These are phyloP conservation scores for Massarina eburnea DNA, from an alignment of 2,329 filamentous ascomycete genomes.

Conservation along the genomic window DNA sequence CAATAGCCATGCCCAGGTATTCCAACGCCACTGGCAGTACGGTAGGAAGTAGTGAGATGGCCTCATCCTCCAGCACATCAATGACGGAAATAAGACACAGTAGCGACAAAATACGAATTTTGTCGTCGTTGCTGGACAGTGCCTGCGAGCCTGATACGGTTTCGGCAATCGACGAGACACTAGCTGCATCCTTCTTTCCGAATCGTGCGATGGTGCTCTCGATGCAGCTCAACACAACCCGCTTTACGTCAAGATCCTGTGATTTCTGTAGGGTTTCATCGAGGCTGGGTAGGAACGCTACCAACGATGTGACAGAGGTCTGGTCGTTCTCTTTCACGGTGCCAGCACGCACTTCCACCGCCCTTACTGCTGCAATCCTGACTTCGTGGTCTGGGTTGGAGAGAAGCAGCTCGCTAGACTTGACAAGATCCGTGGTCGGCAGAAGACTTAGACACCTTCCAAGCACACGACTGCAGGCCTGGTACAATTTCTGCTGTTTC, in stretches of 20 bases:
- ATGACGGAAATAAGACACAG: conserved; percentile 87
- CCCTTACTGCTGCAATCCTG: conserved; percentile 70
- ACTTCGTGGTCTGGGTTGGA: conserved; percentile 71
- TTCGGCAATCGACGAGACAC: conserved; percentile 72
- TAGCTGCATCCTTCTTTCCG: conserved; percentile 83
- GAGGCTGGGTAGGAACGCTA: conserved; percentile 78
- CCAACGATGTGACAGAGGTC: conserved; percentile 67
- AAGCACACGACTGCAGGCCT: conserved; percentile 66
- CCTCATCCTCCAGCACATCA: conserved; percentile 81
- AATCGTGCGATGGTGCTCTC: conserved; percentile 94
- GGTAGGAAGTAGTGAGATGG: conserved; percentile 78
- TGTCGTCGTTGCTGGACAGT: conserved; percentile 71
- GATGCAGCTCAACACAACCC: conserved; percentile 84
- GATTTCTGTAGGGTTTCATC: conserved; percentile 75
- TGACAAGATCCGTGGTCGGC: conserved; percentile 85
- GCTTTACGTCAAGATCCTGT: conserved; percentile 73
- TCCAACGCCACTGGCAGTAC: conserved; percentile 72
- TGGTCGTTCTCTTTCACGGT: conserved; percentile 70
- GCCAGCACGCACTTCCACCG: conserved; percentile 78
- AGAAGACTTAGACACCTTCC: conserved; percentile 80
- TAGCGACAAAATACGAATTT: conserved; percentile 79
- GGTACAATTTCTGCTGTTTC: conserved; percentile 34
- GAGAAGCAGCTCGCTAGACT: conserved; percentile 80
- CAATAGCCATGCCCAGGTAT: conserved; percentile 68
- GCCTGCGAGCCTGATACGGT: conserved; percentile 76